Percentiles rank a stretch among this genome's conserved stretches.
Conservation (phyloP, 257 asterid species). For the Fraxinus quadrangulata region DNA sequence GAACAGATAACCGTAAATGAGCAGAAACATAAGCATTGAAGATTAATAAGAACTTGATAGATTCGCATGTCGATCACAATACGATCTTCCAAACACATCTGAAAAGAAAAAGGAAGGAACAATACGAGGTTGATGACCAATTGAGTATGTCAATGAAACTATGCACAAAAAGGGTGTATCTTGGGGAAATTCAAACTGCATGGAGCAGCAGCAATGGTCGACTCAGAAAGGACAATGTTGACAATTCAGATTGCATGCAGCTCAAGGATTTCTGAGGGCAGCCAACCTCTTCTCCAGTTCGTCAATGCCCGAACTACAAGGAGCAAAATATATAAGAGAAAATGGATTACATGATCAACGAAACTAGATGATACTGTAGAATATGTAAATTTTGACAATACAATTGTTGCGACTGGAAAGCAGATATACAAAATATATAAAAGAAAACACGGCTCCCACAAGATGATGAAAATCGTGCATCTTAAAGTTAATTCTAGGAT, state of each 20-base stretch:
- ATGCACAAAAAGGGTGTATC: neutral
- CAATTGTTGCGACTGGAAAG: neutral
- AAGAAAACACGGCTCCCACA: neutral
- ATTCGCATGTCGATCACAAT: neutral
- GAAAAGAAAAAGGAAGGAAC: neutral
- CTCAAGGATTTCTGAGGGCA: slow-evolving; percentile 78
- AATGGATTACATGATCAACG: neutral
- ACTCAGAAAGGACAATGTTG: neutral
- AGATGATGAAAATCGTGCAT: neutral
- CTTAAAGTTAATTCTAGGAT: neutral
- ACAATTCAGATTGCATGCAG: neutral
- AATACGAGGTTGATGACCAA: neutral
- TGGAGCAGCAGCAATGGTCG: neutral
- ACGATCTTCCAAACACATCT: neutral
- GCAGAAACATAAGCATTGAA: neutral
- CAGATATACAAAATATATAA: neutral
- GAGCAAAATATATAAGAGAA: neutral
- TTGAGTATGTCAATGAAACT: neutral
- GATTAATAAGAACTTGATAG: neutral
- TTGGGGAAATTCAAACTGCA: neutral
- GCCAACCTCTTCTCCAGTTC: slow-evolving; percentile 86
- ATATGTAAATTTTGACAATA: neutral
- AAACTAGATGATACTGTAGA: neutral
- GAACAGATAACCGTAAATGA: neutral
- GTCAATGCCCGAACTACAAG: slow-evolving; percentile 57